These are phyloP conservation scores for Saccharomyces hybrid DNA, from an alignment of 1,139 yeast genomes.

Conservation along the genomic window DNA sequence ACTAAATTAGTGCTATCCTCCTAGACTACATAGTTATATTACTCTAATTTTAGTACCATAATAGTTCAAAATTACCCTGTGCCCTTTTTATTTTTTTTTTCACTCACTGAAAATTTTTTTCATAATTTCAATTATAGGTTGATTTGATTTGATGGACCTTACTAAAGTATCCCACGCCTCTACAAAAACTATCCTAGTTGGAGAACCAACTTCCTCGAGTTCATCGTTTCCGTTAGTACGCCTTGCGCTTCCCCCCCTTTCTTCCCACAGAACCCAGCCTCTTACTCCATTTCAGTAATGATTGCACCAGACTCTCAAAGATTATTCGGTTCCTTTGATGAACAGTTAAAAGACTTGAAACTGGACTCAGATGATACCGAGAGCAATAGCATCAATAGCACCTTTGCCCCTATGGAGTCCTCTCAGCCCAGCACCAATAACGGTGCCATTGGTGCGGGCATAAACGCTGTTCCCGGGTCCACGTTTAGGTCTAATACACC, in stretches of 20 bases:
- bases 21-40: not conserved
- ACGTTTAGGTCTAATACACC: conserved; percentile 3
- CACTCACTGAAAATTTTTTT: not conserved
- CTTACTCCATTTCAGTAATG: not conserved
- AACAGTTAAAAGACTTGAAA: not conserved
- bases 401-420: not conserved
- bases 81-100: not conserved
- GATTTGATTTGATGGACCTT: not conserved
- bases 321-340: not conserved
- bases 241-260: not conserved
- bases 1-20: not conserved
- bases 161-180: not conserved
- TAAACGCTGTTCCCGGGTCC: conserved; percentile 2
- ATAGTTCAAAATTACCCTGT: not conserved
- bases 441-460: conserved; percentile 1
- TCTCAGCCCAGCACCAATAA: not conserved
- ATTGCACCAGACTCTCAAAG: not conserved
- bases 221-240: not conserved
- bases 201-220: not conserved
- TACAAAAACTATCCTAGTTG: not conserved
- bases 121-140: not conserved
- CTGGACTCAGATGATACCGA: not conserved
- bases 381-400: not conserved
- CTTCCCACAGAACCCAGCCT: not conserved
- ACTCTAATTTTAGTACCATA: not conserved